Evolutionary conservation across 2,329 filamentous ascomycete species (phyloP), one percentile per base, ranked within the genome.

Genomic region (Canariomyces notabilis): DNA sequence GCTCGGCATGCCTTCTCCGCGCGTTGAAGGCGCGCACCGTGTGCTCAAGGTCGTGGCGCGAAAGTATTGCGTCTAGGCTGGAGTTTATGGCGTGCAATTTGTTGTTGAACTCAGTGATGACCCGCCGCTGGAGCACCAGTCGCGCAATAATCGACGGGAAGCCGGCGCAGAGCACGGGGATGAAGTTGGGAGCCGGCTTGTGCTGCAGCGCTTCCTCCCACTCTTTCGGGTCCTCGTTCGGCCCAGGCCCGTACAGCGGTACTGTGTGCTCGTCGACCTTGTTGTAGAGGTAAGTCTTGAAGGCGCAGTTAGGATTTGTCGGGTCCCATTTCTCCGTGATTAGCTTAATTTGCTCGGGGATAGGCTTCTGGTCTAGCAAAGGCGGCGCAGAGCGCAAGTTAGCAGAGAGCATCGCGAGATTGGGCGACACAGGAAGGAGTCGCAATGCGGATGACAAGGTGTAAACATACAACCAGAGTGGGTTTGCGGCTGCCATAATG

Each of bases 231-330:
- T 90, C 82, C 61, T 93, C 88, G 56, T 79, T 73, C 1, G 80
- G 71, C 14, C 78, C 73, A 2, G 85, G 85, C 53, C 82, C 79
- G 65, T 86, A 90, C 64, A 85, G 89, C 9, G 85, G 85, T n/a
- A 85, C 82, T 61, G 78, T 77, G 42, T 80, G 77, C 59, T 85
- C 80, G 53, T 85, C 82, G 52, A 90, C 86, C 55, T 87, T 82
- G 68, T 93, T 93, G 74, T 93, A 94, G 64, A 93, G 88, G 71
- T 91, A 91, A 61, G 86, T 74, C 64, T 88, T 85, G 70, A 93
- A 89, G 21, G 78, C 79, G 58, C 85, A 89, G 61, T 80, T 80
- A 18, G 80, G 75, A 62, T 75, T 77, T 20, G 74, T 66, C 1
- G 85, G 82, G 51, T 86, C 75, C 87, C 87, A 93, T 68, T 90